These are phyloP conservation scores for Canavalia ensiformis DNA, from an alignment of 306 rosid genomes.

Conservation along the genomic window DNA sequence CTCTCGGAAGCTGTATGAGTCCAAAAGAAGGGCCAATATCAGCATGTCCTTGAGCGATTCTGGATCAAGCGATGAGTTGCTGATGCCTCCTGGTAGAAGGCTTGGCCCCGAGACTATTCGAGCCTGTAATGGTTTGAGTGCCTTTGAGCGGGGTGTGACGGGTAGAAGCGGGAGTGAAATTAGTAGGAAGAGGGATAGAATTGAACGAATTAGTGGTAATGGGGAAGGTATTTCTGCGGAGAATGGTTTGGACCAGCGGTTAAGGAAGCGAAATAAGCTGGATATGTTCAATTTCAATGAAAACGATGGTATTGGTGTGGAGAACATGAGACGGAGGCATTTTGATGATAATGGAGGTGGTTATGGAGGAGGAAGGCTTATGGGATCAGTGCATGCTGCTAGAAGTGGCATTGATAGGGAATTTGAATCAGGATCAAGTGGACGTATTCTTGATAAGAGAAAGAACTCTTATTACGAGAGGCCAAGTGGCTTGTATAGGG, in stretches of 20 bases:
- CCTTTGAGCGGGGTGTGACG: conserved; percentile 55
- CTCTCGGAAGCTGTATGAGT: conserved; percentile 56
- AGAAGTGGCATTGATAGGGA: conserved; percentile 67
- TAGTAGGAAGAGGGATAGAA: conserved; percentile 64
- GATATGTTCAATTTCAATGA: conserved; percentile 69
- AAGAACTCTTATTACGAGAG: conserved; percentile 58
- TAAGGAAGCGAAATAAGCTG: conserved; percentile 59
- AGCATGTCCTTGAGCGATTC: conserved; percentile 64
- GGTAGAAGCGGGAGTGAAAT: conserved; percentile 51
- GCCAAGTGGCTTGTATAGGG: conserved; percentile 50
- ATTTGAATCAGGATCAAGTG: conserved; percentile 67
- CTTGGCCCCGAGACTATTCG: conserved; percentile 71
- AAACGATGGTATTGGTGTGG: conserved; percentile 62
- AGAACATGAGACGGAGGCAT: conserved; percentile 54
- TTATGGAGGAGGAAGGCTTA: conserved; percentile 63
- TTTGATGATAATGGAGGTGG: conserved; percentile 55
- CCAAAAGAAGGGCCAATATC: conserved; percentile 60
- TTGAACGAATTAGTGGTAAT: conserved; percentile 52
- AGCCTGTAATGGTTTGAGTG: conserved; percentile 69
- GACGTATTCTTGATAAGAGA: conserved; percentile 62
- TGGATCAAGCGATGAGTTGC: conserved; percentile 81
- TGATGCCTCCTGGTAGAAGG: conserved; percentile 61
- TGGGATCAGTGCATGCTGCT: conserved; percentile 64
- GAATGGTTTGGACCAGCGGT: conserved; percentile 55
- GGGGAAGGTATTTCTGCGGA: conserved; percentile 56